A percentile compares a stretch with the other conserved stretches of the same genome.
Conservation (phyloP, 495 filamentous ascomycete species). For the Penicillium odoratum region DNA sequence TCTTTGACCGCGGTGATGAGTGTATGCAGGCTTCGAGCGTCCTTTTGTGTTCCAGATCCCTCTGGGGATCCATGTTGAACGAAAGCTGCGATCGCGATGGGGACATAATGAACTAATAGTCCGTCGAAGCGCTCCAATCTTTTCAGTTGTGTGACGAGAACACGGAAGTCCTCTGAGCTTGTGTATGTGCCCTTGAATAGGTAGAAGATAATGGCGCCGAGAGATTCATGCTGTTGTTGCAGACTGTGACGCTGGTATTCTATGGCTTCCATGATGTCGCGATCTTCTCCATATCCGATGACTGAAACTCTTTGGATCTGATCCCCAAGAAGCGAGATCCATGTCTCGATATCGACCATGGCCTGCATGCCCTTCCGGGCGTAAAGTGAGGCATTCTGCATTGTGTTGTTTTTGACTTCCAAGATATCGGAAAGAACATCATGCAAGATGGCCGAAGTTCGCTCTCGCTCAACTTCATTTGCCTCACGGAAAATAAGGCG, state of each 20-base stretch:
- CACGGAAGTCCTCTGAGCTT: slow-evolving; percentile 66
- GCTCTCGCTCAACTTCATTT: slow-evolving; percentile 50
- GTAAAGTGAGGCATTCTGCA: slow-evolving; percentile 53
- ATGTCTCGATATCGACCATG: slow-evolving; percentile 71
- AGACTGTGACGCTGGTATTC: slow-evolving; percentile 72
- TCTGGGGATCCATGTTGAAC: slow-evolving; percentile 73
- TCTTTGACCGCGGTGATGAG: slow-evolving; percentile 63
- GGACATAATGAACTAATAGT: slow-evolving; percentile 73
- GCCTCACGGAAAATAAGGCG: slow-evolving; percentile 69
- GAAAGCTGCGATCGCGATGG: slow-evolving; percentile 70
- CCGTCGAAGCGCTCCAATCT: slow-evolving; percentile 71
- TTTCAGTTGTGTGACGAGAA: slow-evolving; percentile 63
- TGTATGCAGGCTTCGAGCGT: slow-evolving; percentile 69
- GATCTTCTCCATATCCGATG: slow-evolving; percentile 58
- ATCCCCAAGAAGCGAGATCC: slow-evolving; percentile 70
- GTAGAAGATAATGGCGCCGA: slow-evolving; percentile 73
- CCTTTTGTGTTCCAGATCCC: slow-evolving; percentile 54
- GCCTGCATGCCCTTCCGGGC: slow-evolving; percentile 66
- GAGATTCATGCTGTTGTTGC: slow-evolving; percentile 80
- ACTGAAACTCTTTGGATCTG: slow-evolving; percentile 68
- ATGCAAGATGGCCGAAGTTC: slow-evolving; percentile 30
- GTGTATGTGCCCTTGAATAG: slow-evolving; percentile 74
- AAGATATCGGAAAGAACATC: slow-evolving; percentile 45
- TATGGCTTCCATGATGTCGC: slow-evolving; percentile 66
- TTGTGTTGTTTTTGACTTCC: slow-evolving; percentile 42